Conservation (phyloP, 2,329 filamentous ascomycete genomes). For the Cladophialophora exuberans region DNA sequence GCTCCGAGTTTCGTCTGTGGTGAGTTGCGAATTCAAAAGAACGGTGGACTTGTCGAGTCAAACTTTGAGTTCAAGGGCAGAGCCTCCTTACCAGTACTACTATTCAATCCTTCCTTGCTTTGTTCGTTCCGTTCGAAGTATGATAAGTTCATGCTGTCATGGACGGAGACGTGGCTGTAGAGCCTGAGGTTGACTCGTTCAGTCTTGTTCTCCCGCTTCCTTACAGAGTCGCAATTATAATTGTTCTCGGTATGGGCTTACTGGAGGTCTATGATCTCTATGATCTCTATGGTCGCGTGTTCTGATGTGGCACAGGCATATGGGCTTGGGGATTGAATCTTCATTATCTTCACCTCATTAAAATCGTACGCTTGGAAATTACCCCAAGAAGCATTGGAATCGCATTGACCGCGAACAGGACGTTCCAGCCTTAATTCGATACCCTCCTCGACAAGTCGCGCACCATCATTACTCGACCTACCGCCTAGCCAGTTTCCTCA, state of each 20-base stretch:
- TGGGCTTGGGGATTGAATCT: conserved; percentile 96
- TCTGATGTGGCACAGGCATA: conserved; percentile 62
- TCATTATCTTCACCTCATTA: conserved; percentile 76
- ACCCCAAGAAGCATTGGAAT: not conserved
- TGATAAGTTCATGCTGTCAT: conserved; percentile 23
- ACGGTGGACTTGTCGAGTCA: too few relatives aligned
- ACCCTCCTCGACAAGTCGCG: conserved; percentile 72
- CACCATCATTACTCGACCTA: conserved; percentile 82
- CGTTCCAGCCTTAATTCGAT: conserved; percentile 82
- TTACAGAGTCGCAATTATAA: conserved; percentile 82
- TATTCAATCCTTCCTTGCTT: too few relatives aligned
- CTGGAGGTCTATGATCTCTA: too few relatives aligned
- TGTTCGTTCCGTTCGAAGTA: too few relatives aligned
- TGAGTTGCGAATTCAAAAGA: too few relatives aligned
- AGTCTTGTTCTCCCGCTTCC: conserved; percentile 85
- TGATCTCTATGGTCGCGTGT: not conserved
- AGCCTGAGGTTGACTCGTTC: conserved; percentile 71
- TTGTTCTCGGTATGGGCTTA: conserved; percentile 71
- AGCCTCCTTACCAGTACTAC: too few relatives aligned
- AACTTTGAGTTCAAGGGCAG: too few relatives aligned
- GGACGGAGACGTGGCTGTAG: conserved; percentile 35
- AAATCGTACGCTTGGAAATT: conserved; percentile 62
- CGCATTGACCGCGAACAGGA: conserved; percentile 55
- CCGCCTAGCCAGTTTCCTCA: conserved; percentile 78
- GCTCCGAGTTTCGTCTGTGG: too few relatives aligned